phyloP scores from a whole-genome alignment of 1,284 basidiomycete species.

The Schizopora paradoxa region DNA sequence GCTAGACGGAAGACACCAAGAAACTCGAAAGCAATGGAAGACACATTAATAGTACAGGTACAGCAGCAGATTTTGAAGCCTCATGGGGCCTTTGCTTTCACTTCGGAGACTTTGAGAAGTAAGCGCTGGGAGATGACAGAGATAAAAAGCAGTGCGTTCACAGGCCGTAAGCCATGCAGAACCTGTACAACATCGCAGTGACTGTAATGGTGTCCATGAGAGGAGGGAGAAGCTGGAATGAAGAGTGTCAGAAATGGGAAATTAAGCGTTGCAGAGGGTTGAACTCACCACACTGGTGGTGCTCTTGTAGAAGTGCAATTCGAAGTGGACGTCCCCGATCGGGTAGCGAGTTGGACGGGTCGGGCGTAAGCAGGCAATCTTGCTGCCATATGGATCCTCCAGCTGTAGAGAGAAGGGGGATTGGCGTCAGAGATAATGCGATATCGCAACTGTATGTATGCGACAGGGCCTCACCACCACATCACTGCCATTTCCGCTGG shows the following conservation, averaged over 20 bases:
- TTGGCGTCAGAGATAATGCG: conserved; percentile 2
- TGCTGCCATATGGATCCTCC: conserved; percentile 58
- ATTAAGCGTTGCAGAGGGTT: conserved; percentile 11
- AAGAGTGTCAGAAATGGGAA: conserved; percentile 14
- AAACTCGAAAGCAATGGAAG: background rate
- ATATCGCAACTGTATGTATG: background rate
- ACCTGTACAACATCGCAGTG: conserved; percentile 77
- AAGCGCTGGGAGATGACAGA: background rate
- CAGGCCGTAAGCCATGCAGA: conserved; percentile 62
- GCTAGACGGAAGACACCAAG: too few relatives aligned
- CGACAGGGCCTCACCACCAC: conserved; percentile 45
- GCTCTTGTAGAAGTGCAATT: conserved; percentile 71
- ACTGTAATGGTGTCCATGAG: conserved; percentile 83
- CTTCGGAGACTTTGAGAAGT: background rate
- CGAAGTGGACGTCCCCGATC: conserved; percentile 77
- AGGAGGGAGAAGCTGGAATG: conserved; percentile 68
- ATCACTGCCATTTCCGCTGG: conserved; percentile 51
- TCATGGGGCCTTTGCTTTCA: too few relatives aligned
- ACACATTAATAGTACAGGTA: conserved; percentile 2
- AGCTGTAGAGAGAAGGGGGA: conserved; percentile 40
- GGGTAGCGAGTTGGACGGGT: conserved; percentile 71
- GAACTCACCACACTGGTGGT: conserved; percentile 71
- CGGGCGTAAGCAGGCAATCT: conserved; percentile 74
- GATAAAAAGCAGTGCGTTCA: conserved; percentile 30
- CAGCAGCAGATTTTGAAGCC: too few relatives aligned